Conservation (phyloP, 1,284 basidiomycete species). For the Uromyces viciae-fabae region DNA sequence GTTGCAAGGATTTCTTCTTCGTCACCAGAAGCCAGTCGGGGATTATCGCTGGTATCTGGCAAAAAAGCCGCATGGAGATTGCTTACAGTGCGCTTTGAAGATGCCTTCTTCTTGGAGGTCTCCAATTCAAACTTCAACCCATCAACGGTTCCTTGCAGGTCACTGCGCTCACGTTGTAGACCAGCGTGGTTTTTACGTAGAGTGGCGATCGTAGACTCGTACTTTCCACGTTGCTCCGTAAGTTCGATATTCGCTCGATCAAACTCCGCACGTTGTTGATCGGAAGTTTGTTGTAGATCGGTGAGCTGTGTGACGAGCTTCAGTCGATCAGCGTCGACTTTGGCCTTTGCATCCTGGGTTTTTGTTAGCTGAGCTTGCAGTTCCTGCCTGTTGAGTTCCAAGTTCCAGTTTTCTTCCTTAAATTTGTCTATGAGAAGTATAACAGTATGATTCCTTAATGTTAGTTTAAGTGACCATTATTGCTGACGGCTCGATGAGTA, state of each 20-base stretch:
- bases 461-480: too few relatives aligned
- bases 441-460: too few relatives aligned
- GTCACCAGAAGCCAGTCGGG: background rate
- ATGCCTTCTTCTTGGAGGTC: slow-evolving; percentile 60
- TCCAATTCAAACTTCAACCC: slow-evolving; percentile 70
- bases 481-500: too few relatives aligned
- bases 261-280: slow-evolving; percentile 78
- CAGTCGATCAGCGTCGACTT: slow-evolving; percentile 76
- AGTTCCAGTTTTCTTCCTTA: slow-evolving; percentile 98
- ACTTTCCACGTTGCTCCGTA: slow-evolving; percentile 77
- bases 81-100: slow-evolving; percentile 46
- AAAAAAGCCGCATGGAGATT: slow-evolving; percentile 57
- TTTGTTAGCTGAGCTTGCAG: slow-evolving; percentile 69
- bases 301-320: slow-evolving; percentile 72
- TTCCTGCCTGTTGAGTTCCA: slow-evolving; percentile 87
- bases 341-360: slow-evolving; percentile 65
- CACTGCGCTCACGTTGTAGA: slow-evolving; percentile 82
- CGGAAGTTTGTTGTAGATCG: slow-evolving; percentile 69
- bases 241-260: slow-evolving; percentile 68
- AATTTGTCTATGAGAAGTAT: slow-evolving; percentile 64
- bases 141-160: slow-evolving; percentile 72
- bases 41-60: background rate
- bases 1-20: slow-evolving; percentile 46
- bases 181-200: slow-evolving; percentile 81
- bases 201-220: slow-evolving; percentile 85